phyloP scores from a whole-genome alignment of 2,329 filamentous ascomycete species.

The Cladosporium velox region DNA sequence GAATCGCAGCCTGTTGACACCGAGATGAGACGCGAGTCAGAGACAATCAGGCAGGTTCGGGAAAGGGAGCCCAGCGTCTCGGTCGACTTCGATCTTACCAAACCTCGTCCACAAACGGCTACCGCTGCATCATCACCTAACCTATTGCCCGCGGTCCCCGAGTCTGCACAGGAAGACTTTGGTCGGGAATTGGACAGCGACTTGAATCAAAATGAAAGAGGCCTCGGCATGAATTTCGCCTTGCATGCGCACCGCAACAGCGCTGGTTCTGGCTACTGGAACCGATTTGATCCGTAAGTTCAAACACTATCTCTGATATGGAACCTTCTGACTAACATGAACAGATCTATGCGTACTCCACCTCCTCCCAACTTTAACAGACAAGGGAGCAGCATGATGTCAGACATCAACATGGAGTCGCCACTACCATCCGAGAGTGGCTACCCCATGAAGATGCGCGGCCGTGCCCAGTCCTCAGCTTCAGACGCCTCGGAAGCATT shows the following conservation, averaged over 20 bases:
- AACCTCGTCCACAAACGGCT: constrained; percentile 48
- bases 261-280: constrained; percentile 75
- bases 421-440: constrained; percentile 42
- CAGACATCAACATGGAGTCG: constrained; percentile 73
- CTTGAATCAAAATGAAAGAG: constrained; percentile 35
- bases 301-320: background rate
- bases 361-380: constrained; percentile 61
- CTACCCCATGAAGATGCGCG: constrained; percentile 32
- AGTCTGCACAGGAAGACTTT: constrained; percentile 67
- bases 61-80: constrained; percentile 69
- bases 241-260: constrained; percentile 72
- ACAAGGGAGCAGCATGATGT: constrained; percentile 55
- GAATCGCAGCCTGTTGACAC: constrained; percentile 85
- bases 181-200: constrained; percentile 59
- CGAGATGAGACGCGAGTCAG: constrained; percentile 86
- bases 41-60: constrained; percentile 91
- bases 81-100: constrained; percentile 34
- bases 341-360: constrained; percentile 58
- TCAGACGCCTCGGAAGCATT: constrained; percentile 38
- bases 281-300: constrained; percentile 65
- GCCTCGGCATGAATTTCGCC: constrained; percentile 69
- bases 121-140: constrained; percentile 70
- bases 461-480: constrained; percentile 36
- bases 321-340: background rate
- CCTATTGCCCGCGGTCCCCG: constrained; percentile 57